Evolutionary conservation across 352 stramenopile species (phyloP).

Genomic region (Pythium apleroticum): DNA sequence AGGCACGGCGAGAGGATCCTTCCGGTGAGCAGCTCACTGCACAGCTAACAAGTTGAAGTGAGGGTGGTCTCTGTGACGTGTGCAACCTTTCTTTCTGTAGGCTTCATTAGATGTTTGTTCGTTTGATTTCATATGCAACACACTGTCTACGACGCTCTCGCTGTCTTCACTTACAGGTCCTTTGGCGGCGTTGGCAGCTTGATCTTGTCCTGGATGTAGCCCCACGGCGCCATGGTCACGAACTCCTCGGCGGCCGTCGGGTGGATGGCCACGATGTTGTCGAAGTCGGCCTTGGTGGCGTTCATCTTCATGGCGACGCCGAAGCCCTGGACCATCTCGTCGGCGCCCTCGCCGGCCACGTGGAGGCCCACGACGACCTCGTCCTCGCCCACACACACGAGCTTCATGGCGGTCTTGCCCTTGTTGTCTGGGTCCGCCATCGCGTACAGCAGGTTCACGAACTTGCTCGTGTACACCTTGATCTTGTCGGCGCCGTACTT

Average conservation of each 20-base stretch:
- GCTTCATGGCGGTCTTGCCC: constrained; percentile 94
- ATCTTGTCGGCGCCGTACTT: constrained; percentile 94
- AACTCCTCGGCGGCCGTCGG: constrained; percentile 96
- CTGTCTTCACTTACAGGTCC: constrained; percentile 16
- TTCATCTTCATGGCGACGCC: constrained; percentile 98
- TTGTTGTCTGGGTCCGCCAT: constrained; percentile 91
- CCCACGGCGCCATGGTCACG: constrained; percentile 93
- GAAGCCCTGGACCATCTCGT: constrained; percentile 99
- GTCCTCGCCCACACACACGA: constrained; percentile 86
- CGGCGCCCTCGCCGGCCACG: constrained; percentile 92
- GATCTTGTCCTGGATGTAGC: constrained; percentile 81
- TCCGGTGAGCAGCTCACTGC: too few species aligned
- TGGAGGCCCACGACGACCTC: constrained; percentile 97
- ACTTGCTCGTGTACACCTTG: constrained; percentile 95
- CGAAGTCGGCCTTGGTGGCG: constrained; percentile 97
- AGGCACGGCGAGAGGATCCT: too few species aligned
- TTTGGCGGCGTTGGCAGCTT: constrained; percentile 41
- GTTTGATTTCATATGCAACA: too few species aligned
- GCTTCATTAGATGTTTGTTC: too few species aligned
- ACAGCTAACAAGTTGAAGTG: too few species aligned
- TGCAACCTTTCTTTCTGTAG: too few species aligned
- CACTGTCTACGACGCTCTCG: too few species aligned
- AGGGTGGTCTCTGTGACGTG: too few species aligned
- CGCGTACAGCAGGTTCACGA: constrained; percentile 95
- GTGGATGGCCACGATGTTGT: constrained; percentile 95